These are phyloP conservation scores for Globisporangium paroecandrum DNA, from an alignment of 352 stramenopile species.

Conservation along the genomic window DNA sequence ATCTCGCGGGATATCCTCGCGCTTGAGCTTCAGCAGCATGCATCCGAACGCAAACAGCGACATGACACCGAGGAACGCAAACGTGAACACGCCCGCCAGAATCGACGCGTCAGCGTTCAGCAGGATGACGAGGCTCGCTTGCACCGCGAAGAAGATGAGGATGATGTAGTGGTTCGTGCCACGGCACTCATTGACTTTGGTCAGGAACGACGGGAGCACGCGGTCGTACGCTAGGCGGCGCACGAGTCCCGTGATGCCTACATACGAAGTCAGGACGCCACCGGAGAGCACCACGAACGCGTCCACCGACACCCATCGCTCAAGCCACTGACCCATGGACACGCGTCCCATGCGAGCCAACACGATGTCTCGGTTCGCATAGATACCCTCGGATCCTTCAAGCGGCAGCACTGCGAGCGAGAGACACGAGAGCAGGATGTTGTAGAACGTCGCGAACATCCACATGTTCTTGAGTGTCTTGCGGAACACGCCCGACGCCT, in stretches of 20 bases:
- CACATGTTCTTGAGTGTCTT: slow-evolving; percentile 85
- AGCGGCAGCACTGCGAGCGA: slow-evolving; percentile 79
- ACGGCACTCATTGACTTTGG: slow-evolving; percentile 59
- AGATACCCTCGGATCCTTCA: slow-evolving; percentile 51
- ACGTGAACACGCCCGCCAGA: slow-evolving; percentile 82
- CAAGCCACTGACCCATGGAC: slow-evolving; percentile 50
- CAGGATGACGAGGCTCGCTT: slow-evolving; percentile 71
- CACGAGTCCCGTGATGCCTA: slow-evolving; percentile 86
- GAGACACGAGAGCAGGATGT: slow-evolving; percentile 82
- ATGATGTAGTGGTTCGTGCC: slow-evolving; percentile 88
- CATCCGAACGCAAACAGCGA: slow-evolving; percentile 75
- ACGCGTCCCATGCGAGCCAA: slow-evolving; percentile 69
- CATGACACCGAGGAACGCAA: slow-evolving; percentile 82
- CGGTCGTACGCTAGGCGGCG: slow-evolving; percentile 78
- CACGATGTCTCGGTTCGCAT: slow-evolving; percentile 64
- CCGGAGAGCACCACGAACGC: slow-evolving; percentile 88
- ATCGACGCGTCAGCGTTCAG: slow-evolving; percentile 78
- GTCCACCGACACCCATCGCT: slow-evolving; percentile 77
- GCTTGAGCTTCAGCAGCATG: slow-evolving; percentile 85
- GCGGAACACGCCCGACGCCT: slow-evolving; percentile 79
- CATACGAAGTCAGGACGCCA: slow-evolving; percentile 85
- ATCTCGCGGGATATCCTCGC: slow-evolving; percentile 60
- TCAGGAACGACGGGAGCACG: slow-evolving; percentile 57
- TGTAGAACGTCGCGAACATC: slow-evolving; percentile 83
- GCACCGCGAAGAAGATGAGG: slow-evolving; percentile 68